These are phyloP conservation scores for Gracilaria domingensis DNA, from an alignment of 23 red algal species.

Conservation along the genomic window DNA sequence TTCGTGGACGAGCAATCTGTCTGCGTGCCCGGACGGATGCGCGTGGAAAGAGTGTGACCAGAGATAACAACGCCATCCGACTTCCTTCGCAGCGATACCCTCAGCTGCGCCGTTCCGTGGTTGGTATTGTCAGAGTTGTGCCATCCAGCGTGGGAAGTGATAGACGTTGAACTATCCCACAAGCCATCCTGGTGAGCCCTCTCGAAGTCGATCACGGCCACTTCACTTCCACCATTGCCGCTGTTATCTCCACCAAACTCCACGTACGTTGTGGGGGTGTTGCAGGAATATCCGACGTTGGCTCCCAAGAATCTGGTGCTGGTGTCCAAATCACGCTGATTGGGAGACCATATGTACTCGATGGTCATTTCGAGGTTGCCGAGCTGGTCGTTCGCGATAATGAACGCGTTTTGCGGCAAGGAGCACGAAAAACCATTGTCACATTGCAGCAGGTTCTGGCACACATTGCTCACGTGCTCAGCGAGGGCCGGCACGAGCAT, in stretches of 20 bases:
- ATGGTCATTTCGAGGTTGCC: not conserved
- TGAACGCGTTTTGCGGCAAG: not conserved
- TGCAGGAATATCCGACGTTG: not conserved
- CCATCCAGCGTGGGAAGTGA: conserved; percentile 28
- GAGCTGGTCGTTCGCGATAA: not conserved
- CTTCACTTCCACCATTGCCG: conserved; percentile 41
- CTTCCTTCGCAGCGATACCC: conserved; percentile 22
- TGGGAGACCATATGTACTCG: not conserved
- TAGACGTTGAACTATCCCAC: not conserved
- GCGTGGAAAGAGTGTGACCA: not conserved
- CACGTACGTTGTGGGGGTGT: not conserved
- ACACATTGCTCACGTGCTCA: not conserved
- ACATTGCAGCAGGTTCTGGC: not conserved
- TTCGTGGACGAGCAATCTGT: not conserved
- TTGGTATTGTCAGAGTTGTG: not conserved
- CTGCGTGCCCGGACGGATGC: conserved; percentile 38
- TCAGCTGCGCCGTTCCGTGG: conserved; percentile 30
- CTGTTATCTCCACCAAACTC: conserved; percentile 53
- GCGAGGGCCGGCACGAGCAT: not conserved
- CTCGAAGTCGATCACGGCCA: not conserved
- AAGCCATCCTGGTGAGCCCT: conserved; percentile 5
- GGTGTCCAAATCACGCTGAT: conserved; percentile 16
- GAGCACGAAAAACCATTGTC: conserved; percentile 4
- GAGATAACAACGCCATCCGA: not conserved
- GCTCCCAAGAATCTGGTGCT: not conserved